These are phyloP conservation scores for Epipyxis sp. DNA, from an alignment of 108 stramenopile species.

Conservation along the genomic window DNA sequence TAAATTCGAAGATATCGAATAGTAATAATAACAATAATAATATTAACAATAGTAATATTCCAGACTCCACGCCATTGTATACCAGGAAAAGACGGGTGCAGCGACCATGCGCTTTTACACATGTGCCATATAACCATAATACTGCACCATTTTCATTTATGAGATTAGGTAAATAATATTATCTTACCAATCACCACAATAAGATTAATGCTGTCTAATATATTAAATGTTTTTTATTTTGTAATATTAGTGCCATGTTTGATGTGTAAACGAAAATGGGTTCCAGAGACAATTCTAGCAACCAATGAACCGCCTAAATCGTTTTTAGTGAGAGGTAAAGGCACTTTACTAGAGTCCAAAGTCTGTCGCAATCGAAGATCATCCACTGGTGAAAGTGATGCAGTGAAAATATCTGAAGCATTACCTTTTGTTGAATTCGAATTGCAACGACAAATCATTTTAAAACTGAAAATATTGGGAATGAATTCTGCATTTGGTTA, in stretches of 20 bases:
- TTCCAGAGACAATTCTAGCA: slow-evolving; percentile 73
- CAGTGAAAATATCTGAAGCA: slow-evolving; percentile 81
- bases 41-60: background rate
- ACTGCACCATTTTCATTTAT: slow-evolving; percentile 89
- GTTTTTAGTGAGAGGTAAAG: slow-evolving; percentile 78
- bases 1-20: background rate
- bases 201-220: no score
- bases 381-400: slow-evolving; percentile 72
- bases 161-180: no score
- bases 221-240: no score
- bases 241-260: slow-evolving; percentile 53
- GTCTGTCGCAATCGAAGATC: slow-evolving; percentile 71
- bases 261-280: slow-evolving; percentile 91
- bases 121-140: slow-evolving; percentile 91
- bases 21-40: background rate
- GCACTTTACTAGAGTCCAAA: slow-evolving; percentile 84
- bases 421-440: slow-evolving; percentile 92
- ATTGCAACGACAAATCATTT: slow-evolving; percentile 88
- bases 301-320: slow-evolving; percentile 68
- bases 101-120: slow-evolving; percentile 34
- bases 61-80: no score
- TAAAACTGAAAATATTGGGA: slow-evolving; percentile 86
- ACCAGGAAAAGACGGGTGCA: background rate
- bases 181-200: no score
- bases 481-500: slow-evolving; percentile 64